Evolutionary conservation across 768 basidiomycete species (phyloP).

Genomic region (Tricholomella constricta): DNA sequence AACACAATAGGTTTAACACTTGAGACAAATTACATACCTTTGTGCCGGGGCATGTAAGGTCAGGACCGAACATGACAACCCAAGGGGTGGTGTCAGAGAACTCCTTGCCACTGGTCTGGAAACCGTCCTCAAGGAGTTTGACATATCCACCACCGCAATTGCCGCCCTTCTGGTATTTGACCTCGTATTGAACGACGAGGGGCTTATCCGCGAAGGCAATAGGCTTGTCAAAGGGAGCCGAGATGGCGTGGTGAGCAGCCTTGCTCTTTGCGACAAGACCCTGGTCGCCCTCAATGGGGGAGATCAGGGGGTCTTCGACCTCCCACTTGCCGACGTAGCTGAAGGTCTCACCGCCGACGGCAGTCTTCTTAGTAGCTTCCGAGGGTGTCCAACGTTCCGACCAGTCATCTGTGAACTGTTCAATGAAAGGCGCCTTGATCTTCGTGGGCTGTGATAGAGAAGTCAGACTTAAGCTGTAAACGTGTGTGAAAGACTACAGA

Average conservation of each 20-base stretch:
- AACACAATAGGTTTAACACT: constrained; percentile 1
- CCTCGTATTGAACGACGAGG: constrained; percentile 96
- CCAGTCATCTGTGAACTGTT: constrained; percentile 96
- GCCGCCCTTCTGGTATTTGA: constrained; percentile 98
- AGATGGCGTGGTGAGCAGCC: constrained; percentile 98
- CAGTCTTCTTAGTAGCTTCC: constrained; percentile 97
- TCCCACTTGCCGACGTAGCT: constrained; percentile 97
- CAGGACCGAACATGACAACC: constrained; percentile 98
- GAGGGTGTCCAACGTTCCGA: constrained; percentile 93
- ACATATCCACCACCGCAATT: constrained; percentile 99
- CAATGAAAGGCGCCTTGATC: constrained; percentile 88
- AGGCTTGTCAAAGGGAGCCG: constrained; percentile 79
- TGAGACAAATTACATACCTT: constrained; percentile 53
- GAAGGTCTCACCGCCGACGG: constrained; percentile 93
- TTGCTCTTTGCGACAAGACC: constrained; percentile 96
- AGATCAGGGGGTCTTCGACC: constrained; percentile 83
- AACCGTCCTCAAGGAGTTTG: constrained; percentile 93
- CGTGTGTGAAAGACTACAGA: constrained; percentile 31
- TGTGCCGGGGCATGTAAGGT: constrained; percentile 89
- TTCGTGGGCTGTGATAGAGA: constrained; percentile 57
- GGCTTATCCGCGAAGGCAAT: constrained; percentile 84
- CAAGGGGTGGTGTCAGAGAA: constrained; percentile 93
- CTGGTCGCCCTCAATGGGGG: constrained; percentile 81
- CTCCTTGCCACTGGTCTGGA: constrained; percentile 91
- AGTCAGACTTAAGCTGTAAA: constrained; percentile 15